A percentile compares a stretch with the other conserved stretches of the same genome.
Conservation (phyloP, 805 yeast species). For the Hanseniaspora vineae region DNA sequence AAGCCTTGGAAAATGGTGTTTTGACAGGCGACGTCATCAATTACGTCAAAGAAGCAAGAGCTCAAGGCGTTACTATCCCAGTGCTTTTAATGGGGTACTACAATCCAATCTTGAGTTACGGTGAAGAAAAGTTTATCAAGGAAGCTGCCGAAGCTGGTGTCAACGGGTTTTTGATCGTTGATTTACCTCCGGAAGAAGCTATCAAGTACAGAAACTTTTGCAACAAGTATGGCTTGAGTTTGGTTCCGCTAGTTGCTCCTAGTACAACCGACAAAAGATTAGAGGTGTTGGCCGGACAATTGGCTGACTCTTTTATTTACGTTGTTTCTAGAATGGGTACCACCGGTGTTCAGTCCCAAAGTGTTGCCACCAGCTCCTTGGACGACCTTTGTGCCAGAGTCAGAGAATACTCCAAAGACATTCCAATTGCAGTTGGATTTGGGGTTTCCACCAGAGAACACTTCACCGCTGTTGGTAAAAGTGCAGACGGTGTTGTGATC, state of each 20-base stretch:
- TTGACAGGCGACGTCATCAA: constrained; percentile 59
- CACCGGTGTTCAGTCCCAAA: constrained; percentile 64
- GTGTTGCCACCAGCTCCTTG: constrained; percentile 47
- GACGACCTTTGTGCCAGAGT: constrained; percentile 62
- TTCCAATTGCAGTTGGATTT: constrained; percentile 90
- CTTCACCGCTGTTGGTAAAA: constrained; percentile 59
- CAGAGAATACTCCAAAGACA: constrained; percentile 58
- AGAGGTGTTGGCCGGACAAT: constrained; percentile 49
- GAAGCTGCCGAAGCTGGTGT: constrained; percentile 86
- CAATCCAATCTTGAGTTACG: constrained; percentile 83
- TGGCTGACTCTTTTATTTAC: constrained; percentile 92
- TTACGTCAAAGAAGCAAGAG: constrained; percentile 62
- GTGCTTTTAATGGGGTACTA: constrained; percentile 94
- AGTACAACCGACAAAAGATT: constrained; percentile 88
- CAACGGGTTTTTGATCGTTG: constrained; percentile 88
- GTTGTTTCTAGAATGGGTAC: constrained; percentile 98
- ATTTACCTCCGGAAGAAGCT: constrained; percentile 97
- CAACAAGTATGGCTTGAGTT: constrained; percentile 54
- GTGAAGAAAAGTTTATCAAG: constrained; percentile 69
- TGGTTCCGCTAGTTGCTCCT: constrained; percentile 93
- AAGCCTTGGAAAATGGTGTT: constrained; percentile 75
- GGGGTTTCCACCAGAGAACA: constrained; percentile 95
- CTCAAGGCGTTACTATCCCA: constrained; percentile 76
- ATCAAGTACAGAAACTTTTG: constrained; percentile 69
- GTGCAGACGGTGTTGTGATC: constrained; percentile 92